Evolutionary conservation across 2,329 filamentous ascomycete genomes (phyloP), one percentile per base, ranked within the genome.

Genomic region (Pseudogymnoascus sp.): DNA sequence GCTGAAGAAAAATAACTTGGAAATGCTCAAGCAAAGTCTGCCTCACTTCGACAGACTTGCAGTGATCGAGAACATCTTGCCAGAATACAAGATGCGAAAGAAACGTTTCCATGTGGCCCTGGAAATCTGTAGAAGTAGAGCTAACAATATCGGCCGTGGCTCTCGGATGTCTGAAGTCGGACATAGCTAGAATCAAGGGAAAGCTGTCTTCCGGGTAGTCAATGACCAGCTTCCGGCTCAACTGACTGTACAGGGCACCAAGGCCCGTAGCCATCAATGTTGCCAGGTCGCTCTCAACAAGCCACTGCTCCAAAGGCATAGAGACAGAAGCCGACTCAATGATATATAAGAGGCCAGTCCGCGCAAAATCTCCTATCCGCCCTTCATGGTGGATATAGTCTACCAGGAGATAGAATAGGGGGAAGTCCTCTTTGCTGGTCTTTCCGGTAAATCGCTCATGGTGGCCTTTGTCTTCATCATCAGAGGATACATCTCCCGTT

Each of bases 31-130:
- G 81, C 60, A 99, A 79, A 0, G 92, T 97, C 68, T 91, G 91
- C 73, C 93, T 94, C 69, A 99, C 91, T 72, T 97, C 93, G 1
- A 87, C 81, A 3, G 93, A 97, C 70, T 87, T 86, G 77, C 94
- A 99, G 75, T 97, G 93, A 73, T 97, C 94, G 65, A 99, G 79
- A 35, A 97, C 92, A 74, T 99, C 94, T 76, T 99, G 94, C 94
- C 94, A 99, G 73, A 99, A 99, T 5, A 95, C 80, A 59, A 99
- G 82, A 72, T 97, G 95, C 0, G 94, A 96, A 44, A 99, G 81
- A 71, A 99, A 99, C 0, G 92, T 96, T 62, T 93, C 87, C 71
- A 97, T 84, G 70, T 97, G 91, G n/a, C 86, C 83, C 70, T 91
- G 89, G 66, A 95, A 92, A 64, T 91, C 85, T 0, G 83, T 79